Evolutionary conservation across 805 yeast species (phyloP).

Genomic region (Candida qinlingensis): DNA sequence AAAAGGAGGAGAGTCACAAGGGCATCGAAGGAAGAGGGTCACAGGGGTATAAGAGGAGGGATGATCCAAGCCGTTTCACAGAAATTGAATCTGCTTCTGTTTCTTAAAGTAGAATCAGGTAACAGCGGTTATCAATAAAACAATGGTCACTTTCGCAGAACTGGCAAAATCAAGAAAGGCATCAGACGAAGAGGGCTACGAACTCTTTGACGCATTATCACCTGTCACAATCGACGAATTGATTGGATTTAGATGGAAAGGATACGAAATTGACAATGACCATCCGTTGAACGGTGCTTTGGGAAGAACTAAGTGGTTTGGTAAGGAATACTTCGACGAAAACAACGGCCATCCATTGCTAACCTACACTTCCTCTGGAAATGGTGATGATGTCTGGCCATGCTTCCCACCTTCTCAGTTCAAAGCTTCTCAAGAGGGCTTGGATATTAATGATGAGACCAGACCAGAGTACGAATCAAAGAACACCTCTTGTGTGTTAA

Average conservation of each 20-base stretch:
- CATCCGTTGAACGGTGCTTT: conserved; percentile 1
- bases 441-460: background rate
- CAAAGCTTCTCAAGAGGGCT: background rate
- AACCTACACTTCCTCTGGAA: background rate
- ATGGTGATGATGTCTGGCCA: conserved; percentile 1
- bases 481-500: background rate
- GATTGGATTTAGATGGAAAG: conserved; percentile 2
- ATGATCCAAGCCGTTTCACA: no score
- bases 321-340: conserved; percentile 1
- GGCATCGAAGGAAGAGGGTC: no score
- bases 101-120: no score
- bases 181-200: background rate
- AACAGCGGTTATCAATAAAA: background rate
- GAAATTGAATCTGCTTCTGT: no score
- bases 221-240: background rate
- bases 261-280: background rate
- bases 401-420: background rate
- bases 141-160: conserved; percentile 2
- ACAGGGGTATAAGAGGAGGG: no score
- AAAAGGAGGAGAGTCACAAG: no score
- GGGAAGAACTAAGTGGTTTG: background rate
- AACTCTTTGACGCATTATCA: background rate
- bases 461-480: background rate
- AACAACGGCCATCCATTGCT: background rate
- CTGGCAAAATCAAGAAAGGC: background rate